phyloP scores from a whole-genome alignment of 495 filamentous ascomycete species.

The Tuber aestivum region DNA sequence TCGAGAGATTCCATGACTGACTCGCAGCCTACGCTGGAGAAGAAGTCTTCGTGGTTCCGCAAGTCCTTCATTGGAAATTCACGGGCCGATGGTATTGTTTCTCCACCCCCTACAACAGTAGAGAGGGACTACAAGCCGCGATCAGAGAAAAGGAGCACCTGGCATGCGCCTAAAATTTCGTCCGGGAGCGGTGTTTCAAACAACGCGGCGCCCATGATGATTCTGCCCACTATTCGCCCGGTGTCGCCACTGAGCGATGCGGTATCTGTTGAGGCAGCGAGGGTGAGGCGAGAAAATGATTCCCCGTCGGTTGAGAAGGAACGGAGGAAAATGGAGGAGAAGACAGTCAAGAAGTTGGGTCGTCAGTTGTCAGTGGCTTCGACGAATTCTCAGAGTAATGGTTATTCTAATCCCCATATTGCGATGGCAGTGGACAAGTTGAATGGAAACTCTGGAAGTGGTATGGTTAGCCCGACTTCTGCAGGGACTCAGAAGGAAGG shows the following conservation, averaged over 20 bases:
- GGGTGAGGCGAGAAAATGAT: slow-evolving; percentile 31
- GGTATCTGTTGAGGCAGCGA: slow-evolving; percentile 78
- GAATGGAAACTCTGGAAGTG: slow-evolving; percentile 60
- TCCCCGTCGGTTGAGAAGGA: slow-evolving; percentile 45
- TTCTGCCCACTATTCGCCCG: slow-evolving; percentile 89
- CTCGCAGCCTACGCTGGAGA: slow-evolving; percentile 55
- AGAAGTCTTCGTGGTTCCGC: slow-evolving; percentile 93
- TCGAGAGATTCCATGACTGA: slow-evolving; percentile 52
- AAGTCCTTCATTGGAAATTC: slow-evolving; percentile 70
- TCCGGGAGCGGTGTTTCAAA: slow-evolving; percentile 30
- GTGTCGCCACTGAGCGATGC: slow-evolving; percentile 89
- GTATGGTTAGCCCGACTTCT: slow-evolving; percentile 33
- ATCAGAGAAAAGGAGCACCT: slow-evolving; percentile 42
- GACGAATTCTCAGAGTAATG: slow-evolving; percentile 79
- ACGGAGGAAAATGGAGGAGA: slow-evolving; percentile 53
- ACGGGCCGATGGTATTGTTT: slow-evolving; percentile 43
- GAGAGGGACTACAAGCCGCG: slow-evolving; percentile 41
- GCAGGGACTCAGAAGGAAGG: slow-evolving; percentile 68
- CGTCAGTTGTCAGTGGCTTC: slow-evolving; percentile 94
- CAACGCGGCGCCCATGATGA: slow-evolving; percentile 92
- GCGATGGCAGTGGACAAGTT: slow-evolving; percentile 87
- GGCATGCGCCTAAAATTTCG: slow-evolving; percentile 41
- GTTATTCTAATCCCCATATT: slow-evolving; percentile 70
- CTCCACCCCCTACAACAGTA: slow-evolving; percentile 47
- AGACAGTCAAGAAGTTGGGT: slow-evolving; percentile 84